phyloP scores from a whole-genome alignment of 768 basidiomycete genomes.

The Nidula microcarpa region DNA sequence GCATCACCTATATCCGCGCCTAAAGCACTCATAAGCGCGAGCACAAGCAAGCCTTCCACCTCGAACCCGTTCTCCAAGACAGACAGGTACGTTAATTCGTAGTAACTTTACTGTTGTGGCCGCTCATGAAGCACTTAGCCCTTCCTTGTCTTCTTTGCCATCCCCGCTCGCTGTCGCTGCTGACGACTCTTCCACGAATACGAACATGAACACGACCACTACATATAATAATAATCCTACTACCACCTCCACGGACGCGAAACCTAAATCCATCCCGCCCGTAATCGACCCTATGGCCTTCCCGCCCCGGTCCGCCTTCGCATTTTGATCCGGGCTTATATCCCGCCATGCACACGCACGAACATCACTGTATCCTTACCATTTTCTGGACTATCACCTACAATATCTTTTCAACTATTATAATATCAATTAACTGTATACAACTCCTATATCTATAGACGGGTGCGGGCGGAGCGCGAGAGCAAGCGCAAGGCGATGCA shows the following conservation, averaged over 20 bases:
- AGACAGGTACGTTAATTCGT: conserved; percentile 60
- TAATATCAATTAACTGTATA: conserved; percentile 13
- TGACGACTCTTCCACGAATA: background rate
- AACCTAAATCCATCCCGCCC: conserved; percentile 31
- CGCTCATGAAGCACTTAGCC: conserved; percentile 67
- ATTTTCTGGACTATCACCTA: conserved; percentile 14
- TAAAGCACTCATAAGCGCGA: conserved; percentile 12
- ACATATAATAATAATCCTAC: conserved; percentile 8
- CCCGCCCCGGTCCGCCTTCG: conserved; percentile 66
- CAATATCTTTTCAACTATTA: conserved; percentile 13
- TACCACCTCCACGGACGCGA: conserved; percentile 15
- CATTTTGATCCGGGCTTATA: conserved; percentile 41
- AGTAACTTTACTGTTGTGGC: conserved; percentile 31
- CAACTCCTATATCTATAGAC: conserved; percentile 33
- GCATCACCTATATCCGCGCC: conserved; percentile 12
- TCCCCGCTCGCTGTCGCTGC: background rate
- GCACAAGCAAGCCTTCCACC: conserved; percentile 10
- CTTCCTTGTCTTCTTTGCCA: conserved; percentile 15
- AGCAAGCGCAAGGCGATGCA: conserved; percentile 69
- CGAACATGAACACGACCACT: conserved; percentile 7
- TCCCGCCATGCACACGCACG: too few species aligned
- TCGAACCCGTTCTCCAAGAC: conserved; percentile 40
- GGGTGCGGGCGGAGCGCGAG: conserved; percentile 71
- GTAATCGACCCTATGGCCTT: conserved; percentile 47
- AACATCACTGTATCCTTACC: conserved; percentile 5